These are phyloP conservation scores for Pythium plurisporium DNA, from an alignment of 352 stramenopile genomes.

Conservation along the genomic window DNA sequence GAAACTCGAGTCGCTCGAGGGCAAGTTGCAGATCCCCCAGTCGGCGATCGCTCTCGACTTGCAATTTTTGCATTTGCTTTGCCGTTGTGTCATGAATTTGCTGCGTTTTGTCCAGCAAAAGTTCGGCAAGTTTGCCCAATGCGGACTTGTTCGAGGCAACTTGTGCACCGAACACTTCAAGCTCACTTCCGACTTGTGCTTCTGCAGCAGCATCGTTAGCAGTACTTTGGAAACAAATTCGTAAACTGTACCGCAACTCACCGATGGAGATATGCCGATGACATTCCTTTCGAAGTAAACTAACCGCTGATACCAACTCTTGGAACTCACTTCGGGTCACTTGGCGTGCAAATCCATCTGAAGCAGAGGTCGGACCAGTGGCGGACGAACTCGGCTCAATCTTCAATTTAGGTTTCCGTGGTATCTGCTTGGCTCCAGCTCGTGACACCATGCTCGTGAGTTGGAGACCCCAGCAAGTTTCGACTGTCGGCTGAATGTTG, in stretches of 20 bases:
- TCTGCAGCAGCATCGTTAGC: too few relatives aligned
- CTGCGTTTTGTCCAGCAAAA: slow-evolving; percentile 43
- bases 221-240: too few relatives aligned
- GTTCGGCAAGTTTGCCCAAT: slow-evolving; percentile 38
- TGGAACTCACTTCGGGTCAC: slow-evolving; percentile 58
- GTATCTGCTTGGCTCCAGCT: slow-evolving; percentile 2
- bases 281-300: slow-evolving; percentile 45
- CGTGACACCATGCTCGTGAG: neutral
- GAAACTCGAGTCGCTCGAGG: slow-evolving; percentile 62
- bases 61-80: slow-evolving; percentile 38
- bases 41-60: slow-evolving; percentile 41
- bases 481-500: too few relatives aligned
- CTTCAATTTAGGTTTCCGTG: slow-evolving; percentile 9
- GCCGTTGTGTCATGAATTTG: slow-evolving; percentile 34
- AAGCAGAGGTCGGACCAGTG: slow-evolving; percentile 9
- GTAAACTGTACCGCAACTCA: slow-evolving; percentile 19
- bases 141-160: slow-evolving; percentile 41
- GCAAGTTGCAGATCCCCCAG: slow-evolving; percentile 42
- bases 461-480: neutral
- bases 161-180: slow-evolving; percentile 43
- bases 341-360: slow-evolving; percentile 28
- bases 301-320: slow-evolving; percentile 39
- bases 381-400: neutral
- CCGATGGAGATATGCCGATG: slow-evolving; percentile 35
- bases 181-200: slow-evolving; percentile 41